phyloP scores from a whole-genome alignment of 257 asterid genomes.

The Mitragyna speciosa region DNA sequence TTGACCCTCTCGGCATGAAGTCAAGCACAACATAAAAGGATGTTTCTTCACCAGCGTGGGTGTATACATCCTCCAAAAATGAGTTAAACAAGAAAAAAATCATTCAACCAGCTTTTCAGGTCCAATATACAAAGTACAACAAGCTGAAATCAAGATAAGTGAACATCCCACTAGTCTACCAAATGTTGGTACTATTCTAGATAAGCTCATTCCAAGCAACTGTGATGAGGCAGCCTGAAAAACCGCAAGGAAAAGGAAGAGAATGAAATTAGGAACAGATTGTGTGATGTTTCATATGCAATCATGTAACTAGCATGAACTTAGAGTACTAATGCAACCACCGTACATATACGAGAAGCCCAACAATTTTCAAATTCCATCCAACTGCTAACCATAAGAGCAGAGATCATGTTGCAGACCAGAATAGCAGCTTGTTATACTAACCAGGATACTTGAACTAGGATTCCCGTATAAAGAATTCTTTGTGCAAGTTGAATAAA shows the following conservation, averaged over 20 bases:
- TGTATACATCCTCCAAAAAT: not conserved
- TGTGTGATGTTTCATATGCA: not conserved
- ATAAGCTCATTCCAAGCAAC: constrained; percentile 30
- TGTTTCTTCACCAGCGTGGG: too few relatives aligned
- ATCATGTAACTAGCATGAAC: not conserved
- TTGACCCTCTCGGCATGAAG: too few relatives aligned
- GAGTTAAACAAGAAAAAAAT: not conserved
- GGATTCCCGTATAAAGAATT: too few relatives aligned
- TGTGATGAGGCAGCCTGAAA: constrained; percentile 41
- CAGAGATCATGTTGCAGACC: too few relatives aligned
- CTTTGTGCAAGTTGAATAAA: too few relatives aligned
- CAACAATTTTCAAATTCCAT: too few relatives aligned
- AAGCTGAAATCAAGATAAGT: constrained; percentile 37
- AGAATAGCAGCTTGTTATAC: too few relatives aligned
- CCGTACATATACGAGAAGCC: too few relatives aligned
- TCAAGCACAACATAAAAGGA: too few relatives aligned
- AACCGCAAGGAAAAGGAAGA: not conserved
- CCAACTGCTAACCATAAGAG: too few relatives aligned
- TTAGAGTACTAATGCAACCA: too few relatives aligned
- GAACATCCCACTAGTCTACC: constrained; percentile 37
- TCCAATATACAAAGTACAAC: constrained; percentile 35
- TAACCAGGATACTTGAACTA: too few relatives aligned
- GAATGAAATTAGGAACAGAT: constrained; percentile 2
- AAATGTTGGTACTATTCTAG: constrained; percentile 38
- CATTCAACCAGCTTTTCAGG: constrained; percentile 40